phyloP scores from a whole-genome alignment of 1,284 basidiomycete species.

The Farysia itapuensis region DNA sequence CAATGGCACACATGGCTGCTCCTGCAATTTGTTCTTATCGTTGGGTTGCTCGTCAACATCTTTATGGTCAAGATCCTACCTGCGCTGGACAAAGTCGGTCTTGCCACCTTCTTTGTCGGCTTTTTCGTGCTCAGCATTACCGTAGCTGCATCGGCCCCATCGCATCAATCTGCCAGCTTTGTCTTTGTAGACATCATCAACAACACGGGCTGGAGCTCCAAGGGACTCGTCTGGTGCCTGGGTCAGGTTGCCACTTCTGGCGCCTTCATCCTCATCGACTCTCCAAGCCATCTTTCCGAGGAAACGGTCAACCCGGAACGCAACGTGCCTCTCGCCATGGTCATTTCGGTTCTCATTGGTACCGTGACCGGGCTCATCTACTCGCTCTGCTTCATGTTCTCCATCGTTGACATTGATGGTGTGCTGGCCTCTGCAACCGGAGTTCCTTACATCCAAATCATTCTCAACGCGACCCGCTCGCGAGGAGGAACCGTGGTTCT shows the following conservation, averaged over 20 bases:
- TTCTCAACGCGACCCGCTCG: background rate
- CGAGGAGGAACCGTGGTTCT: background rate
- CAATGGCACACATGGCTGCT: constrained; percentile 1
- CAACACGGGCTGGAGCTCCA: background rate
- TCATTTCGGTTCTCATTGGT: background rate
- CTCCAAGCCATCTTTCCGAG: constrained; percentile 1
- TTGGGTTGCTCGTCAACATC: background rate
- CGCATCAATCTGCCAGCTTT: background rate
- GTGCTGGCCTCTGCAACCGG: background rate
- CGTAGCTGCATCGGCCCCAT: background rate
- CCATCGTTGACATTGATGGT: background rate
- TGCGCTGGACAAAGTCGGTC: background rate
- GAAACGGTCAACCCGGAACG: background rate
- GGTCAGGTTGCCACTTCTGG: background rate
- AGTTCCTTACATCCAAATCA: background rate
- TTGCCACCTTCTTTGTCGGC: background rate
- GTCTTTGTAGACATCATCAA: constrained; percentile 1
- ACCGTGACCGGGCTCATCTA: background rate
- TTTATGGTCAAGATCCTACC: background rate
- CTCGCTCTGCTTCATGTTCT: constrained; percentile 1
- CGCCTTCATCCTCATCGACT: background rate
- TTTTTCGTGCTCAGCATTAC: constrained; percentile 1
- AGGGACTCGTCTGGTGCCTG: background rate
- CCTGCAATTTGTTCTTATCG: background rate
- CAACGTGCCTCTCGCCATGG: background rate